Conservation (phyloP, 495 filamentous ascomycete genomes). For the Darksidea phi region DNA sequence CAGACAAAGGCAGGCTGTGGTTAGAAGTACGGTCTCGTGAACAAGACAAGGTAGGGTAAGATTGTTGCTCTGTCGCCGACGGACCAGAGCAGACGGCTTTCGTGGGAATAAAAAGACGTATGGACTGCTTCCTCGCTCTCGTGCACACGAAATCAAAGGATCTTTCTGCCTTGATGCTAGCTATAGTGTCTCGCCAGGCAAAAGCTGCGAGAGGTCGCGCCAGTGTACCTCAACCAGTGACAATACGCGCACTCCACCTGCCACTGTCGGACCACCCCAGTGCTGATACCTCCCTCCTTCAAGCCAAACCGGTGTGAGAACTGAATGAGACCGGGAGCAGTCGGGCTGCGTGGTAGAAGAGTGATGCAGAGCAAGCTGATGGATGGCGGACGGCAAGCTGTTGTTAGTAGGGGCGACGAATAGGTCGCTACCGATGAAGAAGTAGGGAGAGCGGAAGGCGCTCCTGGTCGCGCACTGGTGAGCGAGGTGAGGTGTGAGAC, state of each 20-base stretch:
- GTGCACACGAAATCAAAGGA: constrained; percentile 31
- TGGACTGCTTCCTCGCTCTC: constrained; percentile 30
- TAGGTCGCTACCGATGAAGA: neutral
- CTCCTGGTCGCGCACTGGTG: neutral
- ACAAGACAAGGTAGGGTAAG: constrained; percentile 19
- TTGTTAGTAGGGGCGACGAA: no score
- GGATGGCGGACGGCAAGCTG: no score
- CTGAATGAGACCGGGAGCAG: constrained; percentile 7
- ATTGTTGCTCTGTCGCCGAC: constrained; percentile 9
- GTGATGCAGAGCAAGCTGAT: neutral
- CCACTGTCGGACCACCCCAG: constrained; percentile 21
- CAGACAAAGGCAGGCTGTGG: constrained; percentile 8
- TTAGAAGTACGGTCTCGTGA: constrained; percentile 17
- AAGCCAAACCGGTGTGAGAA: constrained; percentile 8
- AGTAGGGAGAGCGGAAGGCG: neutral
- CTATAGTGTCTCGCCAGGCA: constrained; percentile 22
- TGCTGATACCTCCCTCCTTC: constrained; percentile 8
- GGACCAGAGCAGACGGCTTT: no score
- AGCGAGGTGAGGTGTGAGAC: no score
- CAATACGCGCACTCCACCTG: constrained; percentile 25
- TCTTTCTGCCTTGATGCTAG: constrained; percentile 33
- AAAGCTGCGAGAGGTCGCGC: constrained; percentile 24
- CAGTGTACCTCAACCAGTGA: constrained; percentile 17
- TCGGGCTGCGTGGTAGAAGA: neutral
- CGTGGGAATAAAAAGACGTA: neutral